Base-by-base conservation (phyloP, 768 basidiomycete species). In the Trametopsis cervina region DNA sequence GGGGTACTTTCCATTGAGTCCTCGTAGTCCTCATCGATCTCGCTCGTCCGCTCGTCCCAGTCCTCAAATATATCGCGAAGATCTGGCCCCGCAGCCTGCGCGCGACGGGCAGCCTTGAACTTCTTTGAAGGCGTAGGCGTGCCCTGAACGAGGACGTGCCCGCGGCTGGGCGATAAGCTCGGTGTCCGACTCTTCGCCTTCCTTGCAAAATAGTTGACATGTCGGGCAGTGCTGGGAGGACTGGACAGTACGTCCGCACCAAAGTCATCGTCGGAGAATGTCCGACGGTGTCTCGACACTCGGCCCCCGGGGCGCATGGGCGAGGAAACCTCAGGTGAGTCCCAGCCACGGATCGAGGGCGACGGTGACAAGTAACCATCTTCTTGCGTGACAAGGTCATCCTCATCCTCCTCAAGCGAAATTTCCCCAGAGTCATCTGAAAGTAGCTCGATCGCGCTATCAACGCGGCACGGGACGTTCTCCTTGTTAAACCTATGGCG, bases 321-420 rank as follows among this genome's bases (percentile, higher is more conserved):
- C 10, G 86, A 88, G 40, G 84, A 86, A 23, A 89, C 57, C 7
- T 85, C 78, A 21, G 73, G 73, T 29, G 81, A 81, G 52, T 69
- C 69, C 50, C 64, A 66, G 42, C 72, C 73, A 52, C 61, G 57
- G 54, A 72, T 68, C 20, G 78, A 78, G 40, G 75, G 66, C 7
- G 76, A 66, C 13, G 86, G 87, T n/a, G 88, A 88, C 45, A 85
- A 71, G 63, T 90, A 91, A 13, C 89, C 88, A 51, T 86, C 86
- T 60, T 90, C 89, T 65, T 88, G 88, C 58, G 72, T 70, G 13
- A 87, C 78, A 9, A 55, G 58, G 44, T 77, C 71, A 33, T 7
- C 7, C 26, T 60, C 55, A 40, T 51, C 57, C 21, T 71, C 62
- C 24, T 70, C 65, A 33, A 68, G 64, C 48, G 73, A 71, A 48